A percentile compares a stretch with the other conserved stretches of the same genome.
Evolutionary conservation across 2,329 filamentous ascomycete species (phyloP).

Genomic region (Beauveria caledonica): DNA sequence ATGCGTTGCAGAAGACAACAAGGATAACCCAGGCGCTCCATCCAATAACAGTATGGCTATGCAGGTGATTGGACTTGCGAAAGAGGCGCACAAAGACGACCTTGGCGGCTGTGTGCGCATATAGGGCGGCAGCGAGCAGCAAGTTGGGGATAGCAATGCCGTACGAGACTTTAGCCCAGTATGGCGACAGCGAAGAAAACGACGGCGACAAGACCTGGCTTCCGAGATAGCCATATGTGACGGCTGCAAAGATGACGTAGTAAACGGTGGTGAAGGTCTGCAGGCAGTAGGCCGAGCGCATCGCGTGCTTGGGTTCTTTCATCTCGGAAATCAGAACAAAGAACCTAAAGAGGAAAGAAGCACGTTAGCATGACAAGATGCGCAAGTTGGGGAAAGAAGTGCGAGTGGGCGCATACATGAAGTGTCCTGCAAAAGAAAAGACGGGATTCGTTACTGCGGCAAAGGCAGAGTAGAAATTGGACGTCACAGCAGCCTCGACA

Average conservation of each 20-base stretch:
- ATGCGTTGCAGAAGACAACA: conserved; percentile 36
- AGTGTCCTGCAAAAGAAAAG: conserved; percentile 44
- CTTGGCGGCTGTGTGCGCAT: conserved; percentile 43
- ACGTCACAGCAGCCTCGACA: conserved; percentile 29
- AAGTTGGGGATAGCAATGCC: conserved; percentile 43
- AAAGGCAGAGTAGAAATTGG: conserved; percentile 24
- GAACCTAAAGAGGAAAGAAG: conserved; percentile 22
- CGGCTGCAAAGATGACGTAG: conserved; percentile 42
- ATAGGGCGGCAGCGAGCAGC: conserved; percentile 40
- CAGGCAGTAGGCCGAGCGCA: conserved; percentile 42
- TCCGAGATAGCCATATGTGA: conserved; percentile 43
- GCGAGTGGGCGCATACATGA: conserved; percentile 26
- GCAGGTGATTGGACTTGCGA: conserved; percentile 35
- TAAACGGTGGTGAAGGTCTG: conserved; percentile 41
- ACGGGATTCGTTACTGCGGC: conserved; percentile 36
- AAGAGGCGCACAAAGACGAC: conserved; percentile 43
- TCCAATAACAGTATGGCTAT: conserved; percentile 37
- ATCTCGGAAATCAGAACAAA: conserved; percentile 47
- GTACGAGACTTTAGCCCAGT: conserved; percentile 42
- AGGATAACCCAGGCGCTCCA: conserved; percentile 40
- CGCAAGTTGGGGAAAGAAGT: not conserved
- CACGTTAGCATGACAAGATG: not conserved
- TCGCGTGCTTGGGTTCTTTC: conserved; percentile 40
- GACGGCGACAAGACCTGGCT: conserved; percentile 36
- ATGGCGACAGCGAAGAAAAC: conserved; percentile 35